Percentiles rank a stretch among this genome's conserved stretches.
Conservation (phyloP, 352 stramenopile species). For the Plasmopara viticola region DNA sequence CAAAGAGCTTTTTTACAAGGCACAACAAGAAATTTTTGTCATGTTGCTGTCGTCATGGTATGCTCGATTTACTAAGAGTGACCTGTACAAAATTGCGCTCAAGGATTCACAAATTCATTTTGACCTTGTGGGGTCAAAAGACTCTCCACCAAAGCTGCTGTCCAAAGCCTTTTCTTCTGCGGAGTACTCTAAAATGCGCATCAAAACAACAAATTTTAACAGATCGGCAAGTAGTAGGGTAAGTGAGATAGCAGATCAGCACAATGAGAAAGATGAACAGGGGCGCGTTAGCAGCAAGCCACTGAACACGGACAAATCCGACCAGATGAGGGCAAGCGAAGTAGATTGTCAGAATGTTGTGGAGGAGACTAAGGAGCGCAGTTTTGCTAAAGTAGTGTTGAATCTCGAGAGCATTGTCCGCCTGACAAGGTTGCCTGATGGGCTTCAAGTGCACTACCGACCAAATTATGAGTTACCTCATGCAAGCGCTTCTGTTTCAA, state of each 20-base stretch:
- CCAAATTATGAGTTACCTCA: conserved; percentile 59
- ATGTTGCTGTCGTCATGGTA: conserved; percentile 80
- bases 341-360: conserved; percentile 30
- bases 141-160: conserved; percentile 55
- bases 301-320: conserved; percentile 7
- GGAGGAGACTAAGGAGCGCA: conserved; percentile 36
- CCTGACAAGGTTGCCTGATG: conserved; percentile 68
- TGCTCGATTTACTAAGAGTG: conserved; percentile 79
- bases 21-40: conserved; percentile 77
- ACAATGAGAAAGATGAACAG: conserved; percentile 10
- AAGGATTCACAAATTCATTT: conserved; percentile 67
- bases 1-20: conserved; percentile 45
- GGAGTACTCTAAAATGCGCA: conserved; percentile 24
- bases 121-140: conserved; percentile 47
- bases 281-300: conserved; percentile 20
- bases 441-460: conserved; percentile 76
- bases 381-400: conserved; percentile 54
- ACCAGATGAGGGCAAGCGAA: conserved; percentile 30
- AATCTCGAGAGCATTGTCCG: conserved; percentile 84
- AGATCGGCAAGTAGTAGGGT: conserved; percentile 4
- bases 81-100: conserved; percentile 72
- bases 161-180: conserved; percentile 52
- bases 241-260: not conserved
- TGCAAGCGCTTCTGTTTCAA: conserved; percentile 18
- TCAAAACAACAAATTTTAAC: not conserved